Evolutionary conservation across 352 stramenopile species (phyloP).

Genomic region (Pythium apleroticum): DNA sequence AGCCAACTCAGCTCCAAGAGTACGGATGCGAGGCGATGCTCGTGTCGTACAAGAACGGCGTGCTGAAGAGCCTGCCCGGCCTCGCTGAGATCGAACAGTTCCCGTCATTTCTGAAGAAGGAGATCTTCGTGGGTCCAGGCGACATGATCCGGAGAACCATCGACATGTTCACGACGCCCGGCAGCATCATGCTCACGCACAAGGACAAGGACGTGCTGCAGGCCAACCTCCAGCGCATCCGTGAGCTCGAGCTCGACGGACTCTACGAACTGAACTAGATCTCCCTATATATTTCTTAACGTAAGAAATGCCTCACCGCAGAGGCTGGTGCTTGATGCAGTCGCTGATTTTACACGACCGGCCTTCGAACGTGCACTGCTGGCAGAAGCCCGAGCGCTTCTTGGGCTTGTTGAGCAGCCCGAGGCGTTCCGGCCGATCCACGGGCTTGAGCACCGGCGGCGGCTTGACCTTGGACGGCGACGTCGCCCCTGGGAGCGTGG

Average conservation of each 20-base stretch:
- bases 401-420: slow-evolving; percentile 29
- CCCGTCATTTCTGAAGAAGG: slow-evolving; percentile 91
- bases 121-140: slow-evolving; percentile 86
- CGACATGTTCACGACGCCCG: slow-evolving; percentile 94
- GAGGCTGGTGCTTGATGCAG: slow-evolving; percentile 60
- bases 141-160: slow-evolving; percentile 89
- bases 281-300: slow-evolving; percentile 10
- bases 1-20: slow-evolving; percentile 67
- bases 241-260: slow-evolving; percentile 77
- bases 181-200: slow-evolving; percentile 94
- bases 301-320: slow-evolving; percentile 20
- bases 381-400: slow-evolving; percentile 56
- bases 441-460: slow-evolving; percentile 1
- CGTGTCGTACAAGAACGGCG: slow-evolving; percentile 90
- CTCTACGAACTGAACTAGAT: slow-evolving; percentile 69
- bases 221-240: slow-evolving; percentile 88
- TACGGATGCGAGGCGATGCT: slow-evolving; percentile 94
- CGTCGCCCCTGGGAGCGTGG: neutral
- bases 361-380: slow-evolving; percentile 57
- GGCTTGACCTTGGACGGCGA: neutral
- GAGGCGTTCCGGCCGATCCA: slow-evolving; percentile 24
- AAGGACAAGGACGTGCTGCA: slow-evolving; percentile 84
- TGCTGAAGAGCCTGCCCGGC: slow-evolving; percentile 89
- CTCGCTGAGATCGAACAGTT: slow-evolving; percentile 91
- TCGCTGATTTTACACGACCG: slow-evolving; percentile 60